Evolutionary conservation across 169 alveolate genomes (phyloP), one percentile per base, ranked within the genome.

Genomic region (Plasmodium gallinaceum): DNA sequence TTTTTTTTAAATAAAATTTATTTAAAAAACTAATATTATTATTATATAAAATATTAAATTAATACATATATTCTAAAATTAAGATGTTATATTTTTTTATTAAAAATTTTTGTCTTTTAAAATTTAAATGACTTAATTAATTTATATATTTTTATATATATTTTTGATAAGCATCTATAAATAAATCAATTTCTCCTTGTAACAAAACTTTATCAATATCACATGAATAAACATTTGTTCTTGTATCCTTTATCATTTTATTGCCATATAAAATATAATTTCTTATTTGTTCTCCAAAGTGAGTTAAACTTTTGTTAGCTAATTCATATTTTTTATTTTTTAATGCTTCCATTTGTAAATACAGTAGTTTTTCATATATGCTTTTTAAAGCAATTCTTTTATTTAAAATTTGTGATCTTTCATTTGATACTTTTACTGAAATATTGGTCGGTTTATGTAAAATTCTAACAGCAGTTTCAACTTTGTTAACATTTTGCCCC

Each of bases 401-500:
- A 60, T 94, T 94, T 51, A 74, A 93, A 45, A 93, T 42, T 76
- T 94, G 94, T 10, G 96, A 83, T 24, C 96, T 76, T 80, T 94
- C 96, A 42, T 88, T 88, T 57, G 93, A 94, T 10, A 90, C 96
- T 54, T 88, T 83, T 7, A 97, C 98, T 8, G 95, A 91, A 58
- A 96, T 91, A 48, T 98, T 98, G 18, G 99, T 96, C 20, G 99
- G 98, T 45, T 95, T 88, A 92, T 98, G 99, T 5, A 97, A 95
- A n/a, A 95, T 94, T 39, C 99, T 78, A 12, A 94, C 97, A 7
- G 99, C 99, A 6, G 98, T 96, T 74, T 97, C 99, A 46, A 97
- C 97, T 72, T 95, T 97, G 93, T 97, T 97, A 9, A 97, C 99
- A 92, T 97, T 98, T 88, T 98, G 97, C 10, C 99, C 99, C 24